Percentiles rank a stretch among this genome's conserved stretches.
Conservation (phyloP, 163 green algal genomes). For the Scenedesmus sp. region DNA sequence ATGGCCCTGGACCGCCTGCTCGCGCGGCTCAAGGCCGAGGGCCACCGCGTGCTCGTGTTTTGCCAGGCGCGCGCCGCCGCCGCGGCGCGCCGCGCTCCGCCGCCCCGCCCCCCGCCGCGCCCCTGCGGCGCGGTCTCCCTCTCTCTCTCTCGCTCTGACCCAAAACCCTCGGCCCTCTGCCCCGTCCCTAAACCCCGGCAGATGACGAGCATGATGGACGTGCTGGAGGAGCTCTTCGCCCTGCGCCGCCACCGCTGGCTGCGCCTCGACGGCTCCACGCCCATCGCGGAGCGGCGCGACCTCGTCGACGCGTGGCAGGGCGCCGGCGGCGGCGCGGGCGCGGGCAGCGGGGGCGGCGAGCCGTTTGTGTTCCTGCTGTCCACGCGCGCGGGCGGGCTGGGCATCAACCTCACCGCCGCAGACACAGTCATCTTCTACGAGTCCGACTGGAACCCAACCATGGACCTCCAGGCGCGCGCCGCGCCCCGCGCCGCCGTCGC, state of each 20-base stretch:
- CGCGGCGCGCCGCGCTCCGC: too few species aligned
- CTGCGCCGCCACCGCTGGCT: slow-evolving; percentile 48
- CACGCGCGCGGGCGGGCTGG: slow-evolving; percentile 94
- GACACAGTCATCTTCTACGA: slow-evolving; percentile 99
- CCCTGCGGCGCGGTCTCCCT: too few species aligned
- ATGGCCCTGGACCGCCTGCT: slow-evolving; percentile 53
- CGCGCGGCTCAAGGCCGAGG: slow-evolving; percentile 48
- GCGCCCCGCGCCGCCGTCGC: too few species aligned
- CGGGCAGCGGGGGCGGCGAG: slow-evolving; percentile 36
- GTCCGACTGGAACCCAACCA: slow-evolving; percentile 95
- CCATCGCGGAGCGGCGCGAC: slow-evolving; percentile 53
- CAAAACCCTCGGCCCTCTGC: not conserved
- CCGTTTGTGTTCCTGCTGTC: slow-evolving; percentile 97
- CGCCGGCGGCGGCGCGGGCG: too few species aligned
- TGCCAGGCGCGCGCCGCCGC: slow-evolving; percentile 41
- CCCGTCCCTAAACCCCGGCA: not conserved
- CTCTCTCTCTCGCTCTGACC: too few species aligned
- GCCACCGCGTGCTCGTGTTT: slow-evolving; percentile 59
- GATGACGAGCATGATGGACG: slow-evolving; percentile 66
- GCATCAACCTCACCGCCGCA: slow-evolving; percentile 98
- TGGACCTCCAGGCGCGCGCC: slow-evolving; percentile 72
- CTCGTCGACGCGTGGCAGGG: slow-evolving; percentile 62
- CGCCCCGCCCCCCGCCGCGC: too few species aligned
- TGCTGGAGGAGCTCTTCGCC: slow-evolving; percentile 54
- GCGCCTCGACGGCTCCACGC: slow-evolving; percentile 71